phyloP scores from a whole-genome alignment of 2,329 filamentous ascomycete genomes.

The Fusarium sp. region DNA sequence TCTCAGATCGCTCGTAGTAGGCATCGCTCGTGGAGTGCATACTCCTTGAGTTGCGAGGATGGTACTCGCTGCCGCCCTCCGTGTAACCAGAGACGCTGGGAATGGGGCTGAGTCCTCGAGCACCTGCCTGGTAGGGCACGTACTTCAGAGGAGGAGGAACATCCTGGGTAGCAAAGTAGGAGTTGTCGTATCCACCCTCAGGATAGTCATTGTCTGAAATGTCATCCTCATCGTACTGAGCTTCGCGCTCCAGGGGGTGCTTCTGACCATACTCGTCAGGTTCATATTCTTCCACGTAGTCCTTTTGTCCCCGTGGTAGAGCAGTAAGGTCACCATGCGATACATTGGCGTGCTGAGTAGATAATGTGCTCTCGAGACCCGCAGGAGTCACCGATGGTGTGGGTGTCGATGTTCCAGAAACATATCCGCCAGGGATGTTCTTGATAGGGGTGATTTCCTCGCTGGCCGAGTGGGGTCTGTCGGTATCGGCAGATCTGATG shows the following conservation, averaged over 20 bases:
- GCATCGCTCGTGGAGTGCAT: slow-evolving; percentile 67
- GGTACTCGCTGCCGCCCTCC: slow-evolving; percentile 75
- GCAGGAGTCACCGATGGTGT: slow-evolving; percentile 71
- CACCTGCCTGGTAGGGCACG: slow-evolving; percentile 77
- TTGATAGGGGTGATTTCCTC: slow-evolving; percentile 73
- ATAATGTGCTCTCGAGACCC: slow-evolving; percentile 73
- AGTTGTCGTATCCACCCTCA: slow-evolving; percentile 59
- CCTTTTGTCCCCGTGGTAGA: slow-evolving; percentile 64
- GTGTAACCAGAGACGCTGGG: slow-evolving; percentile 93
- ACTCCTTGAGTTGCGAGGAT: slow-evolving; percentile 70
- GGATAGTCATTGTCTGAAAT: slow-evolving; percentile 57
- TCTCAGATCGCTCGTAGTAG: slow-evolving; percentile 69
- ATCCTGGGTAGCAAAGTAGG: slow-evolving; percentile 72
- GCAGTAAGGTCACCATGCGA: slow-evolving; percentile 72
- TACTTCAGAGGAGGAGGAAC: slow-evolving; percentile 76
- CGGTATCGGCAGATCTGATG: slow-evolving; percentile 85
- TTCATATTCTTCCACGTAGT: slow-evolving; percentile 64
- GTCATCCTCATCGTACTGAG: slow-evolving; percentile 60
- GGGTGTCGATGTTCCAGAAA: slow-evolving; percentile 74
- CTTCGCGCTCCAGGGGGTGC: slow-evolving; percentile 60
- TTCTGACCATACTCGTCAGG: slow-evolving; percentile 63
- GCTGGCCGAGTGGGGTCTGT: slow-evolving; percentile 78
- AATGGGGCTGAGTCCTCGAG: slow-evolving; percentile 86
- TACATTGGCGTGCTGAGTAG: slow-evolving; percentile 76
- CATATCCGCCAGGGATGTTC: slow-evolving; percentile 73